These are phyloP conservation scores for Taphrina populina DNA, from an alignment of 1,139 yeast genomes.

Conservation along the genomic window DNA sequence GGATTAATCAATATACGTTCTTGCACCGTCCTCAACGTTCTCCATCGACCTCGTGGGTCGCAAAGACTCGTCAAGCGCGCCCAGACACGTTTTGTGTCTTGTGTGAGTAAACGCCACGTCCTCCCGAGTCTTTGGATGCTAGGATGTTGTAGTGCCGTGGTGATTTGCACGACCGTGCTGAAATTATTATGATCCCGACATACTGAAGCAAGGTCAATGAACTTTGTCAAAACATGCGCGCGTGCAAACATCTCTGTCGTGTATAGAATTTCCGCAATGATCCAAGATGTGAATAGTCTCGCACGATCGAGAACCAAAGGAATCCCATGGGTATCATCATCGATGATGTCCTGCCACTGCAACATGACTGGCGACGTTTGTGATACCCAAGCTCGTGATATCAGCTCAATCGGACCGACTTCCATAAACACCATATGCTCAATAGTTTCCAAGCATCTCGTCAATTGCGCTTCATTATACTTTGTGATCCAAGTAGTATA, in stretches of 20 bases:
- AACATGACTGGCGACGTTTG: constrained; percentile 1
- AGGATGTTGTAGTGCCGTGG: constrained; percentile 76
- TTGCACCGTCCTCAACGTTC: constrained; percentile 62
- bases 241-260: constrained; percentile 62
- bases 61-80: constrained; percentile 53
- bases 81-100: constrained; percentile 50
- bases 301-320: neutral
- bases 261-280: constrained; percentile 77
- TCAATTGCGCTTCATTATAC: constrained; percentile 63
- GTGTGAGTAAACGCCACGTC: constrained; percentile 70
- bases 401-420: constrained; percentile 70
- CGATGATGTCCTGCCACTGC: constrained; percentile 9
- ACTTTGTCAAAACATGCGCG: constrained; percentile 67
- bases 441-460: constrained; percentile 78
- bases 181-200: constrained; percentile 67
- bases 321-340: neutral
- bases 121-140: constrained; percentile 57
- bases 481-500: constrained; percentile 52
- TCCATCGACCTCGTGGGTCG: constrained; percentile 65
- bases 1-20: constrained; percentile 58
- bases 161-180: constrained; percentile 82
- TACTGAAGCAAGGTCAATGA: constrained; percentile 80
- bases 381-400: constrained; percentile 58
- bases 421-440: constrained; percentile 81
- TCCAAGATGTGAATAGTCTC: constrained; percentile 53